Evolutionary conservation across 768 basidiomycete species (phyloP).

Genomic region (Clitopilus passeckerianus): DNA sequence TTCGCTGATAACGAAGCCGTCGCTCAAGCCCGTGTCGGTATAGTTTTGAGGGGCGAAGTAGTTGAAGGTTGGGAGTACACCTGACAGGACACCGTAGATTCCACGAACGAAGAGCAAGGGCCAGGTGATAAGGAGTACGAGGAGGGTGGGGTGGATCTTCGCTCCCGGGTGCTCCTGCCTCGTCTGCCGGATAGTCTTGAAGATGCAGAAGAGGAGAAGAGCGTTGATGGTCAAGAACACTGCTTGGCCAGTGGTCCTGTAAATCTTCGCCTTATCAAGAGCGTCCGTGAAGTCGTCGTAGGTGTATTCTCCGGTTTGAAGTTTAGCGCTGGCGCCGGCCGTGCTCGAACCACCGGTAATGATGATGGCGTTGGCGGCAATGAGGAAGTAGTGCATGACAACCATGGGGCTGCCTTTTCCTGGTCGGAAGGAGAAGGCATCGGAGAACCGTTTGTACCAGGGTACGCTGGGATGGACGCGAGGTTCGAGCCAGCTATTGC

Average conservation of each 20-base stretch:
- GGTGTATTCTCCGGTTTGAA: neutral
- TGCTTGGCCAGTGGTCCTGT: constrained; percentile 24
- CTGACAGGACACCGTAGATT: constrained; percentile 23
- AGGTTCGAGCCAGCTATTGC: constrained; percentile 29
- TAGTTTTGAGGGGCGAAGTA: constrained; percentile 20
- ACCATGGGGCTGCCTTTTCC: constrained; percentile 21
- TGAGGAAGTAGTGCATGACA: constrained; percentile 23
- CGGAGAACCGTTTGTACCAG: constrained; percentile 12
- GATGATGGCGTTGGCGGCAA: constrained; percentile 26
- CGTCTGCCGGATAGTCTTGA: constrained; percentile 19
- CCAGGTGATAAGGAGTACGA: constrained; percentile 22
- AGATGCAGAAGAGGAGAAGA: constrained; percentile 17
- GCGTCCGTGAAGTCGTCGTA: constrained; percentile 6
- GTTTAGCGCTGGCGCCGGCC: constrained; percentile 15
- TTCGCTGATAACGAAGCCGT: constrained; percentile 19
- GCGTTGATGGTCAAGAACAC: constrained; percentile 26
- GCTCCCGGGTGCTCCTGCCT: constrained; percentile 8
- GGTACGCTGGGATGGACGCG: constrained; percentile 13
- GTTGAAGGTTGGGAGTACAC: constrained; percentile 17
- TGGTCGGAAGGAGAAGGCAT: constrained; percentile 18
- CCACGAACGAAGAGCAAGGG: constrained; percentile 28
- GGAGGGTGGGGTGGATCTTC: constrained; percentile 21
- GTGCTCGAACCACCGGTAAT: constrained; percentile 26
- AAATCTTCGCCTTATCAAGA: constrained; percentile 19
- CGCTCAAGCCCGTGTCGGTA: constrained; percentile 12